Evolutionary conservation across 495 filamentous ascomycete genomes (phyloP).

Genomic region (Chaetomium tenue): DNA sequence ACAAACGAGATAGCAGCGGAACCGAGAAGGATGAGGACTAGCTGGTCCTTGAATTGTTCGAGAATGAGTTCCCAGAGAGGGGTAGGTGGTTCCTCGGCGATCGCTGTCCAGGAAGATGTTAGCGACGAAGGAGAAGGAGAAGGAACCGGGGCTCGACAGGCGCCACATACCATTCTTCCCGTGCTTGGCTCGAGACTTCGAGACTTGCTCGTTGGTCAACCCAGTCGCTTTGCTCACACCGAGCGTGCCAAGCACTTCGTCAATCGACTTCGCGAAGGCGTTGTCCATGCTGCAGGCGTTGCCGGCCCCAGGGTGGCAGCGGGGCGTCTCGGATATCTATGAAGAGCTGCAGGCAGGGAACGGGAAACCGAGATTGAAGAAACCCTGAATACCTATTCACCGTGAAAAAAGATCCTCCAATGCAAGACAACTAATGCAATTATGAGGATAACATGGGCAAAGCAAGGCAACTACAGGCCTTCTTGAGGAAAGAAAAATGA

Average conservation of each 20-base stretch:
- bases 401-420: conserved; percentile 19
- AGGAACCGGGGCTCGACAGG: conserved; percentile 5
- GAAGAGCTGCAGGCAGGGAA: conserved; percentile 10
- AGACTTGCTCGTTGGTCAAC: conserved; percentile 68
- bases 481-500: conserved; percentile 14
- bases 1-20: conserved; percentile 95
- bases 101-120: conserved; percentile 55
- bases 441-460: conserved; percentile 23
- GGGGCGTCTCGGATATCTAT: conserved; percentile 12
- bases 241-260: conserved; percentile 71
- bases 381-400: conserved; percentile 10
- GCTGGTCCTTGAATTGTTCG: conserved; percentile 99
- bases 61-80: conserved; percentile 94
- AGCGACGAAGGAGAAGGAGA: conserved; percentile 3
- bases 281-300: conserved; percentile 63
- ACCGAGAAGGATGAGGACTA: conserved; percentile 91
- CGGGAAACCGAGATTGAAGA: conserved; percentile 7
- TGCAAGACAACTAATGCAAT: conserved; percentile 21
- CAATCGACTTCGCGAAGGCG: conserved; percentile 66
- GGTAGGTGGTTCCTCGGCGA: conserved; percentile 95
- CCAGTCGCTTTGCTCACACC: conserved; percentile 64
- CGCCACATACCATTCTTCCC: conserved; percentile 77
- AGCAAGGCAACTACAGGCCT: conserved; percentile 6
- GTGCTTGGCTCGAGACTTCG: conserved; percentile 60
- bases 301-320: conserved; percentile 18